Percentiles rank a stretch among this genome's conserved stretches.
Conservation (phyloP, 768 basidiomycete species). For the Tricholoma furcatifolium region DNA sequence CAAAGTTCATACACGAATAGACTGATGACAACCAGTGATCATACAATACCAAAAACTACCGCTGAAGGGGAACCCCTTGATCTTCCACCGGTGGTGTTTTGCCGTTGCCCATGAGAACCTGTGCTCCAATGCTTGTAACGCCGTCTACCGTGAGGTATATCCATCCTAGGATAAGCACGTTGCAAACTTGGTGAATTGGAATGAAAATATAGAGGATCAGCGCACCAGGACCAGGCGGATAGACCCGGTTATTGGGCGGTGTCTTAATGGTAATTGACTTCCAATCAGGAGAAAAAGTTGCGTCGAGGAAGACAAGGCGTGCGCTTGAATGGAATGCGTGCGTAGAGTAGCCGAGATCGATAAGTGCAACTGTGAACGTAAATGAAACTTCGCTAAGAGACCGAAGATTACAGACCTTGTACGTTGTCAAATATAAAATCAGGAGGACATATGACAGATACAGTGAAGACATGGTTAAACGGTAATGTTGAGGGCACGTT, state of each 20-base stretch:
- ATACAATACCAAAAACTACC: neutral
- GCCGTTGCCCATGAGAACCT: conserved; percentile 37
- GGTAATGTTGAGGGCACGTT: conserved; percentile 35
- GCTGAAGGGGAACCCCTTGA: conserved; percentile 20
- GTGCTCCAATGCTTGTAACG: conserved; percentile 33
- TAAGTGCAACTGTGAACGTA: conserved; percentile 30
- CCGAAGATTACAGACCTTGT: conserved; percentile 19
- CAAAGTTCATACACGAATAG: too few relatives aligned
- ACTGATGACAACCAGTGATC: too few relatives aligned
- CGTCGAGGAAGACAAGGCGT: conserved; percentile 35
- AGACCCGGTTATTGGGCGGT: conserved; percentile 37
- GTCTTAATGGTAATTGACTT: conserved; percentile 32
- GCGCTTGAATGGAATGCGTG: conserved; percentile 32
- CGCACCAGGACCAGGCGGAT: conserved; percentile 33
- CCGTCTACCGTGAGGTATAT: conserved; percentile 28
- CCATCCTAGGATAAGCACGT: conserved; percentile 18
- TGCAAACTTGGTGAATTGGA: neutral
- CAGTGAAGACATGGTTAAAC: conserved; percentile 34
- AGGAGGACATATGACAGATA: conserved; percentile 31
- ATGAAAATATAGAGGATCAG: too few relatives aligned
- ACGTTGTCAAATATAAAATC: conserved; percentile 24
- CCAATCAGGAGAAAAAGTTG: conserved; percentile 27
- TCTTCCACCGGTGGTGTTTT: conserved; percentile 32
- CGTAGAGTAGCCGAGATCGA: conserved; percentile 42
- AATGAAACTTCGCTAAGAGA: neutral